These are phyloP conservation scores for Xylaria flabelliformis DNA, from an alignment of 495 filamentous ascomycete genomes.

Conservation along the genomic window DNA sequence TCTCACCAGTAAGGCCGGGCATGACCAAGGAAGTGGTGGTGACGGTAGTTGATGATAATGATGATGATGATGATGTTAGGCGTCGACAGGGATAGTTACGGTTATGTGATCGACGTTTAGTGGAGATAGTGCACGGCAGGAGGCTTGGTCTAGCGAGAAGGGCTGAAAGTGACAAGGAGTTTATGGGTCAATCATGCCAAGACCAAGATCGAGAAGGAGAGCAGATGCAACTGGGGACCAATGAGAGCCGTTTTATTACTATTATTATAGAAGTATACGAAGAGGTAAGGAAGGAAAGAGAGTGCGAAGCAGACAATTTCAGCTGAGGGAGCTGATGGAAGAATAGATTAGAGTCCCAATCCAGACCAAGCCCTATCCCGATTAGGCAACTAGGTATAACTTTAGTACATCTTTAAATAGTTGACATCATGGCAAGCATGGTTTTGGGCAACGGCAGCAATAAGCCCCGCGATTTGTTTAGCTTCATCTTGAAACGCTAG, in stretches of 20 bases:
- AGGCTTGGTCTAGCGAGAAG: background rate
- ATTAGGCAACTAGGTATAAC: background rate
- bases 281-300: conserved; percentile 1
- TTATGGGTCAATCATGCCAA: background rate
- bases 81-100: background rate
- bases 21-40: background rate
- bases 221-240: background rate
- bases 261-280: background rate
- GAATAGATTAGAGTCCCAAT: background rate
- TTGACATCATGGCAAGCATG: conserved; percentile 11
- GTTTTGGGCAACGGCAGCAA: background rate
- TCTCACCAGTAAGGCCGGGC: background rate
- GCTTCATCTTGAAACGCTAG: background rate
- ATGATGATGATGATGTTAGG: background rate
- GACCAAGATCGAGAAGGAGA: background rate
- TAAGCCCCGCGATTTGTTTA: conserved; percentile 1
- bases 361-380: background rate
- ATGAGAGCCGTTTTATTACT: background rate
- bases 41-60: background rate
- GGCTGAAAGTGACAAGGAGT: background rate
- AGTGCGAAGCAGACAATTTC: background rate
- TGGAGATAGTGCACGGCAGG: background rate
- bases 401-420: background rate
- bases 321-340: conserved; percentile 6
- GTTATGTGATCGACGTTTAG: background rate